Percentiles rank a stretch among this genome's conserved stretches.
These are phyloP conservation scores for Camelina neglecta DNA, from an alignment of 345 rosid genomes.

Conservation along the genomic window DNA sequence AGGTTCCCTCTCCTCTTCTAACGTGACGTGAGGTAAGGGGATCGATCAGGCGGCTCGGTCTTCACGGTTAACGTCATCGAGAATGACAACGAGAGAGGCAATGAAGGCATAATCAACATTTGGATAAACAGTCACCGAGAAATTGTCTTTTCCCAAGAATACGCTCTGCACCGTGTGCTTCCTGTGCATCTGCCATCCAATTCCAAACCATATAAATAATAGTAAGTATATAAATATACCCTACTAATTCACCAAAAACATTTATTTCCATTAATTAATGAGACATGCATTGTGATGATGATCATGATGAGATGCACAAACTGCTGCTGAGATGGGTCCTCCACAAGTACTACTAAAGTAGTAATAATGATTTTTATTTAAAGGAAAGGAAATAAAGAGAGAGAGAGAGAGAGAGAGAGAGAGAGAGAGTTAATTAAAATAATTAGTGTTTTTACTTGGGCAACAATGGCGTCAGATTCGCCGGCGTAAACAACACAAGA, in stretches of 20 bases:
- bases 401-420: neutral
- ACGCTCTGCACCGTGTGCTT: conserved; percentile 46
- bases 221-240: too few relatives aligned
- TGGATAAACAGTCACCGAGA: conserved; percentile 51
- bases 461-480: conserved; percentile 52
- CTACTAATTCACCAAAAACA: too few relatives aligned
- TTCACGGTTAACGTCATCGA: conserved; percentile 53
- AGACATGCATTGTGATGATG: too few relatives aligned
- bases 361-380: too few relatives aligned
- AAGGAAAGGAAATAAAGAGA: neutral
- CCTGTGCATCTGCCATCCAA: conserved; percentile 44
- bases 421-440: neutral
- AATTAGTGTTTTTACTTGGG: conserved; percentile 46
- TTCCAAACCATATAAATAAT: neutral
- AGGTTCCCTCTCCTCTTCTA: too few relatives aligned
- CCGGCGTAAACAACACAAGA: conserved; percentile 59
- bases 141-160: conserved; percentile 50
- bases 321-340: too few relatives aligned
- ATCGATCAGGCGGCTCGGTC: conserved; percentile 20
- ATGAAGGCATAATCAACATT: conserved; percentile 51
- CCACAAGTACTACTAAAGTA: too few relatives aligned
- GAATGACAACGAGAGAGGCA: conserved; percentile 53
- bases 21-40: too few relatives aligned
- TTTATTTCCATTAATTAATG: too few relatives aligned
- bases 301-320: too few relatives aligned